Percentiles rank a stretch among this genome's conserved stretches.
These are phyloP conservation scores for Ascochyta koolunga DNA, from an alignment of 2,329 filamentous ascomycete genomes.

Conservation along the genomic window DNA sequence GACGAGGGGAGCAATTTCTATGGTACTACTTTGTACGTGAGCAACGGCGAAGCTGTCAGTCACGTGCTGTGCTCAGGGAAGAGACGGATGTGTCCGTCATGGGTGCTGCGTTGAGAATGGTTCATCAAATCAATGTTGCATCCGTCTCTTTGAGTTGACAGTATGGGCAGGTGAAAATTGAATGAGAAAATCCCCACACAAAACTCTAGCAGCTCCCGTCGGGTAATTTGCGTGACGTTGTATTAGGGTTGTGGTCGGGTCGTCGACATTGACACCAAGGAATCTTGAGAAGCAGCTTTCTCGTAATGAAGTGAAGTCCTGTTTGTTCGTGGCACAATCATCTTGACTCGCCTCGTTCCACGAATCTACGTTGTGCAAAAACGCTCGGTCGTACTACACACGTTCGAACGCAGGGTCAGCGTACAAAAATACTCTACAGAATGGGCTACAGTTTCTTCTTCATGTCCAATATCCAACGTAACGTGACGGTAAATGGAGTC, in stretches of 20 bases:
- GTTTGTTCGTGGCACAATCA: background rate
- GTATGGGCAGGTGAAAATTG: background rate
- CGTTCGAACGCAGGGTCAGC: background rate
- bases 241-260: background rate
- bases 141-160: background rate
- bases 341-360: constrained; percentile 1
- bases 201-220: background rate
- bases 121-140: constrained; percentile 1
- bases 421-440: background rate
- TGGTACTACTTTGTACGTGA: background rate
- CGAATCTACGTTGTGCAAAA: constrained; percentile 8
- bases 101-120: background rate
- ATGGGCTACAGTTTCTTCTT: background rate
- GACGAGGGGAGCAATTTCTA: background rate
- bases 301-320: background rate
- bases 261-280: background rate
- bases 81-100: background rate
- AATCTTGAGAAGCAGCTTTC: background rate
- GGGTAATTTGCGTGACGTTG: background rate
- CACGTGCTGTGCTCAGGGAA: constrained; percentile 10
- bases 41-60: constrained; percentile 13
- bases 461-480: too few species aligned
- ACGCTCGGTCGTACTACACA: constrained; percentile 1
- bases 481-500: background rate
- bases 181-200: background rate